These are phyloP conservation scores for Solanum virginianum DNA, from an alignment of 257 asterid species.

Conservation along the genomic window DNA sequence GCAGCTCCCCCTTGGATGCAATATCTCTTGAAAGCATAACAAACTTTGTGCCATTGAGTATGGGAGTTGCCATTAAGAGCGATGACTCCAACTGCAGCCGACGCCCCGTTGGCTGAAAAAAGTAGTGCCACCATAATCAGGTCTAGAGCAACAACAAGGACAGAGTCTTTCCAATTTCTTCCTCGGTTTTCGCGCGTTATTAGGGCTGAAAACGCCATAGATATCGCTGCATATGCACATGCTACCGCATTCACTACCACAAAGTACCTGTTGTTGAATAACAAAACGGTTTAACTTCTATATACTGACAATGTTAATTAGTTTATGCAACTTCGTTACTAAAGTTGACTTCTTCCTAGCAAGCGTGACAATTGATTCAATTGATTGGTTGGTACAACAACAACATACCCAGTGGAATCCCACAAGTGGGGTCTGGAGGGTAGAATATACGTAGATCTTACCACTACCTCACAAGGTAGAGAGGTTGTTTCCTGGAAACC, in stretches of 20 bases:
- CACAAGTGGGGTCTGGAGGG: too few relatives aligned
- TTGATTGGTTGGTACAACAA: too few relatives aligned
- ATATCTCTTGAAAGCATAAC: slow-evolving; percentile 4
- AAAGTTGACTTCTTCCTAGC: neutral
- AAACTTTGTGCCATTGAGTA: slow-evolving; percentile 14
- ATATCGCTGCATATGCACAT: slow-evolving; percentile 13
- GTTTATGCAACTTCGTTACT: neutral
- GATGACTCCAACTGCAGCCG: slow-evolving; percentile 8
- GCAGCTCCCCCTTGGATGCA: slow-evolving; percentile 10
- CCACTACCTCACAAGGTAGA: too few relatives aligned
- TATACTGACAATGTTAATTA: neutral
- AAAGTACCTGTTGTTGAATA: slow-evolving; percentile 4
- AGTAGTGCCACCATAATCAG: slow-evolving; percentile 10
- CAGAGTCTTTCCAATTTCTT: neutral
- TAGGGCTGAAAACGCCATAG: neutral
- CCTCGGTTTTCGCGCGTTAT: neutral
- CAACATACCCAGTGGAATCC: too few relatives aligned
- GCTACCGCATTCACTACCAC: slow-evolving; percentile 18
- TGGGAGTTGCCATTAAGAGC: slow-evolving; percentile 14
- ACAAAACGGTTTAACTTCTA: neutral
- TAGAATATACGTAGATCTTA: too few relatives aligned
- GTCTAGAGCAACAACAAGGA: neutral
- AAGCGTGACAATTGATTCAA: neutral
- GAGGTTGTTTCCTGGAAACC: too few relatives aligned
- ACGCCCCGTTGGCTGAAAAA: slow-evolving; percentile 14